Evolutionary conservation across 768 basidiomycete species (phyloP), one percentile per base, ranked within the genome.

Genomic region (Trametopsis cervina): DNA sequence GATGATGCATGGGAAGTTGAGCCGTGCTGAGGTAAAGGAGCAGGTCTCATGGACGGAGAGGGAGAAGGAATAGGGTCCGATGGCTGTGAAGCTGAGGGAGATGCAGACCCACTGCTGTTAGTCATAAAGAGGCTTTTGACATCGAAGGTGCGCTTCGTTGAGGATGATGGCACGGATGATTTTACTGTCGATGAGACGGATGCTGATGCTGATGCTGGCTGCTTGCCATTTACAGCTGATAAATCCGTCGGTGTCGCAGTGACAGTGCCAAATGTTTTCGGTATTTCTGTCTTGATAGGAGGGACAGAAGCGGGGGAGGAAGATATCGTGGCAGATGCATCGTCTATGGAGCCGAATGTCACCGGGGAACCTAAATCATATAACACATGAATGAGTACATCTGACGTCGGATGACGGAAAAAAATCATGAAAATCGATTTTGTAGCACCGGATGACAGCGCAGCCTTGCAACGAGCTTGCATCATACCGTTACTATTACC

Each of bases 271-370:
- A 93, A 93, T 38, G 85, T 78, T 66, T 83, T 89, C 57, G 91
- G 83, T 58, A 68, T 76, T 59, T 83, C 83, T 54, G 80, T 71
- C 71, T 81, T 85, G 61, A 80, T 71, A 55, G 67, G 74, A 49
- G 71, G 78, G 54, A 70, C 70, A 36, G 81, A 75, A 46, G 88
- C 85, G 27, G 90, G 89, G 7, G 89, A 89, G 40, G 89, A 85
- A 27, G 89, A 87, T 58, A 91, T 82, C 52, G 83, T 76, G 45
- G 88, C 81, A 55, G 70, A 64, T 10, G 75, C 77, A 66, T 89
- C 86, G 69, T 90, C 85, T 75, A 93, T 88, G 40, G 90, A 90
- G 58, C 92, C 92, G 71, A 94, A 93, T 42, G 85, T 86, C 56
- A 95, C 83, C 44, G 77, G 69, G 49, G 81, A 79, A 58, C 76